phyloP scores from a whole-genome alignment of 108 stramenopile species.

The Nannochloropsis granulata region DNA sequence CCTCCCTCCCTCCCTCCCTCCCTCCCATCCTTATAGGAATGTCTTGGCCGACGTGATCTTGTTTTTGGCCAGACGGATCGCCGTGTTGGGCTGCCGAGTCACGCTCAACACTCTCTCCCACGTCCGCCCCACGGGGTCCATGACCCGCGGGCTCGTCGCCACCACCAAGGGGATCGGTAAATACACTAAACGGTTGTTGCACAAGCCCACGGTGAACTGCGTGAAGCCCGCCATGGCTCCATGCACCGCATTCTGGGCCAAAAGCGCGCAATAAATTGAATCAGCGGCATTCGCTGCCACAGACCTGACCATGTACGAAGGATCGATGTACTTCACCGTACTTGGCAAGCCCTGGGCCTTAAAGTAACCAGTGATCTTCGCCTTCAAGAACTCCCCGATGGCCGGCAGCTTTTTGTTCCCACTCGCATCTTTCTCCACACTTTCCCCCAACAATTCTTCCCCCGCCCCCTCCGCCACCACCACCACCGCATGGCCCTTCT shows the following conservation, averaged over 20 bases:
- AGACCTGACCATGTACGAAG: slow-evolving; percentile 90
- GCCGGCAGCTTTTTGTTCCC: slow-evolving; percentile 82
- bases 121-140: slow-evolving; percentile 79
- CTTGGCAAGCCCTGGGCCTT: slow-evolving; percentile 34
- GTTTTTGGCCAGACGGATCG: slow-evolving; percentile 11
- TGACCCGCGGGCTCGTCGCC: slow-evolving; percentile 71
- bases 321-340: slow-evolving; percentile 87
- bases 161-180: slow-evolving; percentile 84
- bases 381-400: slow-evolving; percentile 79
- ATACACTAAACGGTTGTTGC: slow-evolving; percentile 74
- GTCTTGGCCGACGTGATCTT: neutral
- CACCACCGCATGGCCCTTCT: slow-evolving; percentile 91
- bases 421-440: slow-evolving; percentile 74
- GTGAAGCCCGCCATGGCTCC: slow-evolving; percentile 97
- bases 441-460: slow-evolving; percentile 72
- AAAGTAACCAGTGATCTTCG: slow-evolving; percentile 56
- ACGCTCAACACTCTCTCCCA: slow-evolving; percentile 86
- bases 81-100: slow-evolving; percentile 82
- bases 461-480: slow-evolving; percentile 97
- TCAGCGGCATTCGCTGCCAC: slow-evolving; percentile 89
- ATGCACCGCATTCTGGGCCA: slow-evolving; percentile 93
- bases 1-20: neutral
- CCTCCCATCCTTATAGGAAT: neutral
- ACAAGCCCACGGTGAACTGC: slow-evolving; percentile 79
- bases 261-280: slow-evolving; percentile 84